These are phyloP conservation scores for Circinella umbellata DNA, from an alignment of 371 early-diverging fungal species.

Conservation along the genomic window DNA sequence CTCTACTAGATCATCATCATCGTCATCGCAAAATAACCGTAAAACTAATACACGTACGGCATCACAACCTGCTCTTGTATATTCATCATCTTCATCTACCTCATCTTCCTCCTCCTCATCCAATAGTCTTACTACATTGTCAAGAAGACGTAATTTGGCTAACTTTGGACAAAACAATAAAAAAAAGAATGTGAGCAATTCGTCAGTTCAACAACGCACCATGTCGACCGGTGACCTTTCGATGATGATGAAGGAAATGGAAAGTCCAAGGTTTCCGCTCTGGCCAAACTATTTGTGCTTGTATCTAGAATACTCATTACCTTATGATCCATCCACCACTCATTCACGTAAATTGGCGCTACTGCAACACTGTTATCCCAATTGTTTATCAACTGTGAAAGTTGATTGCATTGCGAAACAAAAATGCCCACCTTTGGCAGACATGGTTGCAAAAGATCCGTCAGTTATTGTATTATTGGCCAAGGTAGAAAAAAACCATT, in stretches of 20 bases:
- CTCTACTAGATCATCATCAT: neutral
- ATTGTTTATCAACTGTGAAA: slow-evolving; percentile 24
- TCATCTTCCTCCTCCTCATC: slow-evolving; percentile 9
- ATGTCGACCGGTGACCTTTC: slow-evolving; percentile 12
- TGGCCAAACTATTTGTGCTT: slow-evolving; percentile 59
- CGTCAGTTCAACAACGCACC: slow-evolving; percentile 5
- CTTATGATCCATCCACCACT: slow-evolving; percentile 43
- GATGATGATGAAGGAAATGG: slow-evolving; percentile 9
- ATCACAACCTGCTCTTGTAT: slow-evolving; percentile 8
- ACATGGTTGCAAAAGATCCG: slow-evolving; percentile 22
- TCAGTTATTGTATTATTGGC: slow-evolving; percentile 24
- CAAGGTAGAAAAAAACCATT: slow-evolving; percentile 23
- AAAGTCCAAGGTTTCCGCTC: slow-evolving; percentile 13
- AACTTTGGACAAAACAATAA: neutral
- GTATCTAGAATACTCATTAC: slow-evolving; percentile 44
- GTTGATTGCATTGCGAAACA: slow-evolving; percentile 26
- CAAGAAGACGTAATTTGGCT: slow-evolving; percentile 1
- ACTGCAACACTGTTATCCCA: slow-evolving; percentile 46
- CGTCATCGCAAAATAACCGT: slow-evolving; percentile 11
- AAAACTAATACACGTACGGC: neutral
- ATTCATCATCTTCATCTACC: slow-evolving; percentile 8
- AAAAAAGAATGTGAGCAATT: neutral
- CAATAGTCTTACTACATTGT: neutral
- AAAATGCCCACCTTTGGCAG: slow-evolving; percentile 40
- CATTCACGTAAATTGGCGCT: slow-evolving; percentile 44